phyloP scores from a whole-genome alignment of 306 rosid species.

The Dicorynia guianensis region DNA sequence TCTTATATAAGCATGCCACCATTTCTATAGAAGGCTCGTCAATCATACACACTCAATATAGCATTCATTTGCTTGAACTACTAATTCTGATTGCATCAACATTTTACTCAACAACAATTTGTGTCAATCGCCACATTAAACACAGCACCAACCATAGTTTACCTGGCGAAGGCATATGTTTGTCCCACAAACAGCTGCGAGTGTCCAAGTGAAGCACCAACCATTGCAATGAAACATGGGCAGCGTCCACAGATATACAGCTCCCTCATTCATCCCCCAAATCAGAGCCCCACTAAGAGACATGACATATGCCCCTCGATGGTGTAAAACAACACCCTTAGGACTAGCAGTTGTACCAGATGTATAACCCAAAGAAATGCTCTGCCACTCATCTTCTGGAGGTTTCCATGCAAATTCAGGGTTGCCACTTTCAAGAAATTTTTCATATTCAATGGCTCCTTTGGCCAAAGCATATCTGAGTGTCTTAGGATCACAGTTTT shows the following conservation, averaged over 20 bases:
- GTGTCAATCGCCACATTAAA: slow-evolving; percentile 26
- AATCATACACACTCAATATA: not conserved
- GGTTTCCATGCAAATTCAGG: slow-evolving; percentile 84
- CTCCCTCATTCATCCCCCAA: slow-evolving; percentile 95
- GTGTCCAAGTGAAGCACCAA: slow-evolving; percentile 92
- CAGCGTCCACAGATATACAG: slow-evolving; percentile 88
- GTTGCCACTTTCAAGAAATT: slow-evolving; percentile 74
- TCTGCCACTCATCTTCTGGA: slow-evolving; percentile 99
- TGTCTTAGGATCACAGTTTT: slow-evolving; percentile 61
- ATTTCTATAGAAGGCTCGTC: not conserved
- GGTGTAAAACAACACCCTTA: slow-evolving; percentile 91
- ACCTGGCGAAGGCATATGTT: slow-evolving; percentile 96
- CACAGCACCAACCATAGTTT: slow-evolving; percentile 20
- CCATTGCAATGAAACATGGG: slow-evolving; percentile 99
- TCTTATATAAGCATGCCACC: not conserved
- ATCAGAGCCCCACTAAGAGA: slow-evolving; percentile 61
- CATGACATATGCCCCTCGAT: slow-evolving; percentile 83
- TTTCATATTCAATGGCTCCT: slow-evolving; percentile 77
- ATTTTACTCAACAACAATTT: slow-evolving; percentile 18
- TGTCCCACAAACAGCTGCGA: slow-evolving; percentile 88
- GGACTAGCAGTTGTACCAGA: slow-evolving; percentile 98
- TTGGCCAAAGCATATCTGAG: slow-evolving; percentile 51
- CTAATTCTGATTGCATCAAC: not conserved
- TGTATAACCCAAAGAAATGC: slow-evolving; percentile 92
- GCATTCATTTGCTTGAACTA: slow-evolving; percentile 7